These are phyloP conservation scores for Fomitopsis betulina DNA, from an alignment of 1,284 basidiomycete species.

Conservation along the genomic window DNA sequence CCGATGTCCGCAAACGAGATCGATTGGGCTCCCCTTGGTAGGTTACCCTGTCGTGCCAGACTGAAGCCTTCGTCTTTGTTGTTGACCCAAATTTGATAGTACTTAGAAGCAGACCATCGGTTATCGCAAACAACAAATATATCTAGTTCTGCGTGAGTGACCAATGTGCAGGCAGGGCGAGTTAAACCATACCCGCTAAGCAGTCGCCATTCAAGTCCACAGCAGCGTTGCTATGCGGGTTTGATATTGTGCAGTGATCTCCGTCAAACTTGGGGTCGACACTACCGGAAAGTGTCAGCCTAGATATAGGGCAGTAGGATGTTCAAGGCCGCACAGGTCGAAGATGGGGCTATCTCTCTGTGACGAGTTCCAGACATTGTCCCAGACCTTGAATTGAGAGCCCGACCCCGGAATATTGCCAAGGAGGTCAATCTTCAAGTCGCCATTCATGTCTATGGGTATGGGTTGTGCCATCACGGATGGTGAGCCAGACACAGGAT, in stretches of 20 bases:
- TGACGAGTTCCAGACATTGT: conserved; percentile 71
- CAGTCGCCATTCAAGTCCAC: conserved; percentile 97
- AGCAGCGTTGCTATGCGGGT: conserved; percentile 94
- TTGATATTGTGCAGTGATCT: conserved; percentile 68
- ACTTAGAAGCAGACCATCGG: conserved; percentile 40
- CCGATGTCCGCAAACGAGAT: conserved; percentile 93
- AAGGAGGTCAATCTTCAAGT: conserved; percentile 86
- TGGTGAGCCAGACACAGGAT: conserved; percentile 51
- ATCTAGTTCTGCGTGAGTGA: conserved; percentile 42
- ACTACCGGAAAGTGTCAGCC: conserved; percentile 29
- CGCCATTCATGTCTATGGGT: conserved; percentile 81
- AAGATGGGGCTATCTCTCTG: conserved; percentile 48
- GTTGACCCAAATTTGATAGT: conserved; percentile 92
- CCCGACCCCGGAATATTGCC: conserved; percentile 49
- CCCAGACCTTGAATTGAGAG: conserved; percentile 61
- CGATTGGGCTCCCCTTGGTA: conserved; percentile 78
- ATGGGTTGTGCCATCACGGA: conserved; percentile 80
- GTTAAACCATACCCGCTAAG: conserved; percentile 62
- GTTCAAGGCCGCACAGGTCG: conserved; percentile 39
- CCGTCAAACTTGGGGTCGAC: conserved; percentile 57
- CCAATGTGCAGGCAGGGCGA: background rate
- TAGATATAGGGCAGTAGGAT: too few species aligned
- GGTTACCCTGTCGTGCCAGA: conserved; percentile 60
- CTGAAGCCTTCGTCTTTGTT: conserved; percentile 72
- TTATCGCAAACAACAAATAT: conserved; percentile 87